Evolutionary conservation across 495 filamentous ascomycete species (phyloP).

Genomic region (Aspergillus asperescens): DNA sequence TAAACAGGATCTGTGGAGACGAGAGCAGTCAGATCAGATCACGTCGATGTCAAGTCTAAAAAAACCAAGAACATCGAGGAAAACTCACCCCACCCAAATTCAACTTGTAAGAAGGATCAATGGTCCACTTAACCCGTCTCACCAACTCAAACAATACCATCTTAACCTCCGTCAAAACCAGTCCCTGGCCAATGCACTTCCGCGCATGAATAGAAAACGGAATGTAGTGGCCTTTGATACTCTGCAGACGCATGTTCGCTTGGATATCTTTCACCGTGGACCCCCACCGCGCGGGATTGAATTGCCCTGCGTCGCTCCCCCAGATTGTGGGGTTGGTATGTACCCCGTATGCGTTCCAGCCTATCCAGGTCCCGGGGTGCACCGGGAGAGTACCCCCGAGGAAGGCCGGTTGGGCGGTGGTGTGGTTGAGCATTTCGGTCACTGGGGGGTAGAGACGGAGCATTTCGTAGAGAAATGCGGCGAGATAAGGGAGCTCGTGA

Average conservation of each 20-base stretch:
- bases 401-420: slow-evolving; percentile 2
- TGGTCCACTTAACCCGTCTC: neutral
- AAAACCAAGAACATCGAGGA: neutral
- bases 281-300: slow-evolving; percentile 38
- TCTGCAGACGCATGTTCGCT: slow-evolving; percentile 9
- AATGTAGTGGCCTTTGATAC: slow-evolving; percentile 30
- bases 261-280: slow-evolving; percentile 25
- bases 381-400: slow-evolving; percentile 29
- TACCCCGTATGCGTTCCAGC: slow-evolving; percentile 34
- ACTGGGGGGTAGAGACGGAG: slow-evolving; percentile 41
- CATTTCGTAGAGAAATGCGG: slow-evolving; percentile 32
- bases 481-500: slow-evolving; percentile 32
- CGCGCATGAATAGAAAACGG: slow-evolving; percentile 32
- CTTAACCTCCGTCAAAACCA: slow-evolving; percentile 32
- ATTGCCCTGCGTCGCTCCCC: slow-evolving; percentile 26
- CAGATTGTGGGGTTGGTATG: slow-evolving; percentile 28
- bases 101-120: neutral
- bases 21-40: neutral
- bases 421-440: slow-evolving; percentile 33
- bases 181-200: slow-evolving; percentile 36
- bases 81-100: neutral
- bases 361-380: slow-evolving; percentile 29
- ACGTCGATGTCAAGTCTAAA: neutral
- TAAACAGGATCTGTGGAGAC: neutral
- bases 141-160: slow-evolving; percentile 28